Percentiles rank a stretch among this genome's conserved stretches.
These are phyloP conservation scores for Lasiodiplodia sp. DNA, from an alignment of 2,329 filamentous ascomycete species.

Conservation along the genomic window DNA sequence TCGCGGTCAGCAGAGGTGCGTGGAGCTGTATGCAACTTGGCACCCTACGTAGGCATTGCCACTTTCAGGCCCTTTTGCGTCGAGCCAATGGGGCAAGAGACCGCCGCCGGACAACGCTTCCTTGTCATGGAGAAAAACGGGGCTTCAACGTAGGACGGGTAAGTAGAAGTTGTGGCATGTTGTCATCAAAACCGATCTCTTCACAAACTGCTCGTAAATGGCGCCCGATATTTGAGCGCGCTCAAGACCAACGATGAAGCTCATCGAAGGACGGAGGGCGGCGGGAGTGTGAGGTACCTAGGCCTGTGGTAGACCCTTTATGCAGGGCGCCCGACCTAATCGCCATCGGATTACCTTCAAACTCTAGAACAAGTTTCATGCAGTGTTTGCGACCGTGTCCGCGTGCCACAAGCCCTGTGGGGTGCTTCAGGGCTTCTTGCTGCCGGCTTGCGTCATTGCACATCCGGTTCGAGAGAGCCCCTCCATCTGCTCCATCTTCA, in stretches of 20 bases:
- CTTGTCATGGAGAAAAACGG: not conserved
- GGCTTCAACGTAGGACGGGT: not conserved
- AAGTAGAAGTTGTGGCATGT: not conserved
- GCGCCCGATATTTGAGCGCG: no score
- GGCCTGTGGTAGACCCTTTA: slow-evolving; percentile 10
- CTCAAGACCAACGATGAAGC: not conserved
- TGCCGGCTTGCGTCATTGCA: slow-evolving; percentile 19
- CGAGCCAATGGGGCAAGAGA: slow-evolving; percentile 11
- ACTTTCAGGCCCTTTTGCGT: not conserved
- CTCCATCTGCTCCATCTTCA: not conserved
- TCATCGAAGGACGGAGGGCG: not conserved
- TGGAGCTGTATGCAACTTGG: not conserved
- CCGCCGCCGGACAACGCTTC: slow-evolving; percentile 1
- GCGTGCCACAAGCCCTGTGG: slow-evolving; percentile 3
- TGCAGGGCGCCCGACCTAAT: slow-evolving; percentile 17
- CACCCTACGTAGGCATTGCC: not conserved
- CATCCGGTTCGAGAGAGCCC: not conserved
- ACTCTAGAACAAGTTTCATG: slow-evolving; percentile 22
- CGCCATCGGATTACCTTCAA: not conserved
- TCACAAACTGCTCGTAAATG: not conserved
- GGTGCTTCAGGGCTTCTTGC: not conserved
- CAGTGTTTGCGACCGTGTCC: not conserved
- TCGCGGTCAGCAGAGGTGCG: not conserved
- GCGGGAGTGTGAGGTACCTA: not conserved
- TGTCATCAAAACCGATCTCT: not conserved